Evolutionary conservation across 2,329 filamentous ascomycete genomes (phyloP).

Genomic region (Neodidymelliopsis sp.): DNA sequence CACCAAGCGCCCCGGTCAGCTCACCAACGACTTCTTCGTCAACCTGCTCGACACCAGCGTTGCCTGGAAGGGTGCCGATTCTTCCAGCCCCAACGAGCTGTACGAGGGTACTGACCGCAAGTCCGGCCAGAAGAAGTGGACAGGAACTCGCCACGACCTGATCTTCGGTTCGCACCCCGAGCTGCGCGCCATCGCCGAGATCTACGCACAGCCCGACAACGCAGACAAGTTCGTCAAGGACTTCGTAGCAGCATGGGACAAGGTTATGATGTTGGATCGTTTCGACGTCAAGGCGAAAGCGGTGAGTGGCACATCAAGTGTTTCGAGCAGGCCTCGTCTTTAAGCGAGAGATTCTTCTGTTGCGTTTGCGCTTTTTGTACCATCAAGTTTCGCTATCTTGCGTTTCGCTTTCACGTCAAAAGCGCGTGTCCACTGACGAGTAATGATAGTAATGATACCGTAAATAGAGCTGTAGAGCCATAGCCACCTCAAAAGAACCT

Average conservation of each 20-base stretch:
- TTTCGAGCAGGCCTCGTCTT: constrained; percentile 36
- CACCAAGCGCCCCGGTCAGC: constrained; percentile 70
- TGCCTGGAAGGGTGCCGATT: constrained; percentile 66
- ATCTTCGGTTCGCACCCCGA: constrained; percentile 78
- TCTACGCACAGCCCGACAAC: constrained; percentile 69
- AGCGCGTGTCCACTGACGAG: constrained; percentile 29
- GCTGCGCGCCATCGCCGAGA: constrained; percentile 73
- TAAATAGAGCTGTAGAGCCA: constrained; percentile 26
- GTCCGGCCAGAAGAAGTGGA: constrained; percentile 72
- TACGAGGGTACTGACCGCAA: constrained; percentile 72
- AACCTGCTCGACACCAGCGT: constrained; percentile 75
- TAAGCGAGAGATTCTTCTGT: constrained; percentile 22
- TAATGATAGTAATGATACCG: constrained; percentile 32
- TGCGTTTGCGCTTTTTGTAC: constrained; percentile 20
- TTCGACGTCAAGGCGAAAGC: constrained; percentile 61
- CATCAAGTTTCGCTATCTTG: constrained; percentile 4
- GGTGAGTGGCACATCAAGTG: constrained; percentile 39
- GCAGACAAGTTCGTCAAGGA: constrained; percentile 72
- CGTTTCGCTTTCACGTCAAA: constrained; percentile 8
- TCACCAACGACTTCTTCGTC: constrained; percentile 84
- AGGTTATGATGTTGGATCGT: constrained; percentile 77
- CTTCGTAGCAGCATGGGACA: constrained; percentile 75
- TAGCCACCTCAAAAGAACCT: constrained; percentile 27
- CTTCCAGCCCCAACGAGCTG: constrained; percentile 56
- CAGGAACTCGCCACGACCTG: constrained; percentile 71